phyloP scores from a whole-genome alignment of 164 flowering plant genomes.

The Magnolia officinalis region DNA sequence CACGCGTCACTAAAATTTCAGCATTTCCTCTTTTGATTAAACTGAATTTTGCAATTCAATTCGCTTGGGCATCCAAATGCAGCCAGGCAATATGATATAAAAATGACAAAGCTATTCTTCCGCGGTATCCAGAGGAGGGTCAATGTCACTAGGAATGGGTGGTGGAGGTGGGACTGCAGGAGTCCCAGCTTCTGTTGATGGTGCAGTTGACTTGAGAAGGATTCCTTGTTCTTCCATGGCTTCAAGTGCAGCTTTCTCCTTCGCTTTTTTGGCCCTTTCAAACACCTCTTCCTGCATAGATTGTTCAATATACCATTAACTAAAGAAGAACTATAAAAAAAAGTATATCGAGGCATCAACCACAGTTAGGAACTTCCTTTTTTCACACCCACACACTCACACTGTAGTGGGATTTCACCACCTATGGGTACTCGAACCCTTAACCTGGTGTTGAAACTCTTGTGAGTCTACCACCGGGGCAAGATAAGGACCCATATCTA shows the following conservation, averaged over 20 bases:
- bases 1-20: no score
- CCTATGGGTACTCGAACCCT: no score
- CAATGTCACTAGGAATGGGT: slow-evolving; percentile 2
- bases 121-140: background rate
- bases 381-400: no score
- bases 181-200: slow-evolving; percentile 6
- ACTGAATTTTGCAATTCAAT: background rate
- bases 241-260: slow-evolving; percentile 35
- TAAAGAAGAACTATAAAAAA: background rate
- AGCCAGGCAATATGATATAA: background rate
- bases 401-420: no score
- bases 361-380: background rate
- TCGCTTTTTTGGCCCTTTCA: slow-evolving; percentile 51
- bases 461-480: no score
- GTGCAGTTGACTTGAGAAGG: slow-evolving; percentile 8
- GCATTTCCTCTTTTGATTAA: background rate
- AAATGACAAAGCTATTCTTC: background rate
- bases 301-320: background rate
- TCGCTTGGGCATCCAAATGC: background rate
- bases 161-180: slow-evolving; percentile 4
- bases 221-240: slow-evolving; percentile 25
- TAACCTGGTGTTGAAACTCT: no score
- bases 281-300: slow-evolving; percentile 65
- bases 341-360: background rate
- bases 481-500: no score